Base-by-base conservation (phyloP, 305 asterid genomes). In the Solanum hybrid region DNA sequence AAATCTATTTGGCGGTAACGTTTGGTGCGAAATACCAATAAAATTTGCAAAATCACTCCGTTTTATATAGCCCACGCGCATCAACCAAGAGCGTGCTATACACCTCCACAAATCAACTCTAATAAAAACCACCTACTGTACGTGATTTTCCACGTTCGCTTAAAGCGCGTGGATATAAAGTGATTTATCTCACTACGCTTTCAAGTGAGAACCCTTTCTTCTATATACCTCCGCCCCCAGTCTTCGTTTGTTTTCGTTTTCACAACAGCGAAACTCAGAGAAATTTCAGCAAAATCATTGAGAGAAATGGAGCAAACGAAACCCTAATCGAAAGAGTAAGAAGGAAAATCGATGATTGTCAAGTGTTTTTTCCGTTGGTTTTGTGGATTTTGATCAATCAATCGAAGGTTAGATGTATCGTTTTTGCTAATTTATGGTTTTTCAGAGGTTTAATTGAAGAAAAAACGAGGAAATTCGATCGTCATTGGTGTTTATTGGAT, bases 1-100 rank as follows among this genome's bases (percentile, higher is more conserved):
- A 88, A 78, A 88, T 88, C 90, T 86, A 91, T 91, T 93, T 95
- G 98, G 98, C 98, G 98, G 97, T 94, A 95, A 94, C 90, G 92
- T 92, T 93, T 86, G 93, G 94, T 93, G 96, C 96, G 94, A 90
- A 94, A 91, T 91, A 93, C 88, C 90, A 89, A 80, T 89, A 92
- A 92, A 88, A 40, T 60, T 87, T 87, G 79, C 40, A 38, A 89
- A 92, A 91, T 91, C 51, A 56, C 60, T 20, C 85, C 5, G 11
- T n/a, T 31, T 36, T 27, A 26, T 20, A 38, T 27, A 8, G 26
- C 10, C 34, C 88, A 90, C 91, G 79, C 72, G 89, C 81, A 94
- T 22, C 66, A 10, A 46, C 5, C 0, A 24, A 4, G 91, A 88
- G 93, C 93, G 95, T 95, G 89, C 4, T 0, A 0, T 5, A 75